Evolutionary conservation across 768 basidiomycete species (phyloP), one percentile per base, ranked within the genome.

Genomic region (Trametes elegans): DNA sequence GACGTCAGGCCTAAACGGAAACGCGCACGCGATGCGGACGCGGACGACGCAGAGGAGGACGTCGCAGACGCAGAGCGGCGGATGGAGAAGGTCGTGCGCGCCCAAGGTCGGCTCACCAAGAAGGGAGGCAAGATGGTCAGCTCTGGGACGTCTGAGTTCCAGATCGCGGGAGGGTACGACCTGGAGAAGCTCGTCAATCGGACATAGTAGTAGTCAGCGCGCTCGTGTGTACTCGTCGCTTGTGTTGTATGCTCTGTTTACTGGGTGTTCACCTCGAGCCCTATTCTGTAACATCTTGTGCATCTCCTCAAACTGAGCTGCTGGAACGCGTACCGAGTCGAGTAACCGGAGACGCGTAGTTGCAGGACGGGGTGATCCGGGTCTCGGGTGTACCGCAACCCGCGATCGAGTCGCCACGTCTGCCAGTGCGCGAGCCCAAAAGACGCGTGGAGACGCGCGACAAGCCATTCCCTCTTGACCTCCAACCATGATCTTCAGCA

Each of bases 11-110:
- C 34, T 13, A 49, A 46, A 26, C 51, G 46, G 19, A 60, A 42
- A 56, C 42, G 58, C 16, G 35, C 23, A 3, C 49, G 32, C 41
- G 63, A 52, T 38, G 50, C n/a, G 18, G 47, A 52, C 16, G 55
- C 52, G n/a, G 54, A 48, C 18, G 68, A 59, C 13, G 65, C 66
- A 26, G 77, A 74, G 56, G 44, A 53, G 28, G 56, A 61, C 24
- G 64, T 68, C 21, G 56, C 72, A 32, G 84, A 82, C 28, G 82
- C 87, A 11, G 93, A 93, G 71, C 78, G 76, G 67, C 81, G 93
- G 28, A 98, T 98, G 95, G 84, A 87, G 64, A 82, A 82, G 50
- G 82, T 87, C 38, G 93, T 96, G 27, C 82, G 95, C 39, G 78
- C 80, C 11, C 91, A 92, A 66, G 95, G 94, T 8, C 79, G 90